Base-by-base conservation (phyloP, 257 asterid species). In the Lantana camara region DNA sequence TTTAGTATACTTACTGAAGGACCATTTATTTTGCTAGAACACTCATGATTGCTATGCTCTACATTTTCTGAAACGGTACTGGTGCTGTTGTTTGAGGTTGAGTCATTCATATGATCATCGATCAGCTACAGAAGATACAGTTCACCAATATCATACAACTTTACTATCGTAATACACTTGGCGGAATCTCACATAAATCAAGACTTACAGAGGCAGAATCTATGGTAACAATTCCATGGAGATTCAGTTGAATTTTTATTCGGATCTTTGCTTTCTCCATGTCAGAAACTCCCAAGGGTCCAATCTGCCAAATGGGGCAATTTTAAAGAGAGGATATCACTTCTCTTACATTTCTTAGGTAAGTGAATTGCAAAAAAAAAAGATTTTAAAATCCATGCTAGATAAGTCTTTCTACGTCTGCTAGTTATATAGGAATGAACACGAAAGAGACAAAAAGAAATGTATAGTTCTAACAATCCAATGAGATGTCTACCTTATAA, bases 221-320 rank as follows among this genome's bases (percentile, higher is more conserved):
- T 61, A 79, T 75, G 45, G 78, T 51, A 60, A 85, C 69, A 70
- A 79, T 74, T 50, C 88, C 92, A 37, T 82, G 84, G 62, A 85
- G 77, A 79, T 82, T 82, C 56, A 85, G 75, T 23, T 65, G 84
- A 66, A 85, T 81, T 79, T 85, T 82, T 63, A 85, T 79, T 79
- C 79, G 82, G 40, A 82, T 71, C 79, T 75, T 79, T 4, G 73
- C 59, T 14, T 70, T 77, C 54, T 79, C 76, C 12, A 59, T 56
- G 20, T 72, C 67, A 22, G 84, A 63, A 35, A 53, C 67, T 58
- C 70, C 69, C 60, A 75, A 78, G 40, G 83, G 86, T 29, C 86
- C 86, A 62, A 82, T 66, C 92, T 85, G 66, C 52, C 73, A 63
- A 12, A 14, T 10, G 50, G 13, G n/a, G 2, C 5, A 44, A 41